phyloP scores from a whole-genome alignment of 768 basidiomycete genomes.

The Fistulinella prunicolor region DNA sequence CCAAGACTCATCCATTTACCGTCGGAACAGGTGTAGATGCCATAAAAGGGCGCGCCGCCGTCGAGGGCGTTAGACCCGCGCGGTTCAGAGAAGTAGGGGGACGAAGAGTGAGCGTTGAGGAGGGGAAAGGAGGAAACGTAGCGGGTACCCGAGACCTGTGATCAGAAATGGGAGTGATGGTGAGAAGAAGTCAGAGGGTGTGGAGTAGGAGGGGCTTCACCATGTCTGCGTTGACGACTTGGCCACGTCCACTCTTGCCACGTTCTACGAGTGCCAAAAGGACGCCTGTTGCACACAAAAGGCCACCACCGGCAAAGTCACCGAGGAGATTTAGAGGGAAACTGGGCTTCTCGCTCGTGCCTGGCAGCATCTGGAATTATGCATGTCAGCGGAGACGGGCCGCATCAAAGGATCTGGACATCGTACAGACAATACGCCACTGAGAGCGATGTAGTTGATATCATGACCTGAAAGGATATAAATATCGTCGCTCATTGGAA shows the following conservation, averaged over 20 bases:
- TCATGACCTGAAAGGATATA: slow-evolving; percentile 60
- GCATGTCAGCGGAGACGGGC: not conserved
- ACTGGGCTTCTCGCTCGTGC: slow-evolving; percentile 55
- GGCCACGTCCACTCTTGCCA: slow-evolving; percentile 60
- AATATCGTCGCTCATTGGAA: not conserved
- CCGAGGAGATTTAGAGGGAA: slow-evolving; percentile 77
- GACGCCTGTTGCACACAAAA: slow-evolving; percentile 69
- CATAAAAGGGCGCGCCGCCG: slow-evolving; percentile 78
- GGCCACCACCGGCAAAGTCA: slow-evolving; percentile 81
- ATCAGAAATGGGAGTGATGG: not conserved
- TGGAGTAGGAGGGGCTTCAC: slow-evolving; percentile 33
- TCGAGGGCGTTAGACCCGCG: slow-evolving; percentile 65
- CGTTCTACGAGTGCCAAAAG: slow-evolving; percentile 74
- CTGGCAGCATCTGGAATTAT: slow-evolving; percentile 59
- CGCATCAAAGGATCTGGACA: not conserved
- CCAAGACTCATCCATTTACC: slow-evolving; percentile 75
- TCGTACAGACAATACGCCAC: slow-evolving; percentile 66
- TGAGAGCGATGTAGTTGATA: slow-evolving; percentile 80
- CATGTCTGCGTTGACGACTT: slow-evolving; percentile 77
- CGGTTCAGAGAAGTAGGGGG: slow-evolving; percentile 38
- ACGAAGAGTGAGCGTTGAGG: slow-evolving; percentile 37
- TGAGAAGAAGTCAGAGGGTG: not conserved
- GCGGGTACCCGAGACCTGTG: slow-evolving; percentile 75
- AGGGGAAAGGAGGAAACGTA: slow-evolving; percentile 76
- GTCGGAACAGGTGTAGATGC: slow-evolving; percentile 68